A percentile compares a stretch with the other conserved stretches of the same genome.
Evolutionary conservation across 768 basidiomycete species (phyloP).

Genomic region (Amanita pseudoporphyria): DNA sequence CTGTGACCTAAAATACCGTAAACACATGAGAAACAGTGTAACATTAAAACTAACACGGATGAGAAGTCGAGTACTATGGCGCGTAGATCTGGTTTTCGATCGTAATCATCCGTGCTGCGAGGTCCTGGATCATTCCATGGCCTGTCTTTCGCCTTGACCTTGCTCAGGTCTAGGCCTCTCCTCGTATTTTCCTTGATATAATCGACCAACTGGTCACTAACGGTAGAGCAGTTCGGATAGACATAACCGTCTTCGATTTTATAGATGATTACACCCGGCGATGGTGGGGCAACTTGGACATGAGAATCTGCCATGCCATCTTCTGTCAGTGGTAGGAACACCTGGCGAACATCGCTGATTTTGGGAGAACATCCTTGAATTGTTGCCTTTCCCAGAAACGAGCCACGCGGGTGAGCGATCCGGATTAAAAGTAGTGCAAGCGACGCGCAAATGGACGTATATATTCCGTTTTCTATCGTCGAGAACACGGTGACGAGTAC

Average conservation of each 20-base stretch:
- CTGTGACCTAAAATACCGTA: constrained; percentile 44
- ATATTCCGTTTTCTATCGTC: constrained; percentile 90
- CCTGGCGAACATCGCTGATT: constrained; percentile 45
- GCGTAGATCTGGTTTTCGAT: constrained; percentile 60
- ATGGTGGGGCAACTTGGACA: constrained; percentile 66
- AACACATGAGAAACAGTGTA: not conserved
- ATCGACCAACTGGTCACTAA: constrained; percentile 69
- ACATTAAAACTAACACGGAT: constrained; percentile 43
- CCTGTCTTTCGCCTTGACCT: constrained; percentile 60
- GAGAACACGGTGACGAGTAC: constrained; percentile 89
- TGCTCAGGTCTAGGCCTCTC: constrained; percentile 63
- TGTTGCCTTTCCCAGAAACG: constrained; percentile 83
- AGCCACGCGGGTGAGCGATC: constrained; percentile 78
- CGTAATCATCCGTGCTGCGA: constrained; percentile 33
- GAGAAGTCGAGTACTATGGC: constrained; percentile 93
- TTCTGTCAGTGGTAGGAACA: constrained; percentile 71
- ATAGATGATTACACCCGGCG: constrained; percentile 85
- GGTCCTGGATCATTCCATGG: constrained; percentile 95
- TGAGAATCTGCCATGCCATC: constrained; percentile 56
- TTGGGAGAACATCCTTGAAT: constrained; percentile 36
- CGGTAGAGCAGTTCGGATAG: constrained; percentile 65
- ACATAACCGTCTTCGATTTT: constrained; percentile 87
- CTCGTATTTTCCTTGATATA: constrained; percentile 72
- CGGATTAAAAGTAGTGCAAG: constrained; percentile 75
- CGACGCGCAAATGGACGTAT: constrained; percentile 77